Evolutionary conservation across 805 yeast genomes (phyloP), one percentile per base, ranked within the genome.

Genomic region (Schizosaccharomyces lindneri): DNA sequence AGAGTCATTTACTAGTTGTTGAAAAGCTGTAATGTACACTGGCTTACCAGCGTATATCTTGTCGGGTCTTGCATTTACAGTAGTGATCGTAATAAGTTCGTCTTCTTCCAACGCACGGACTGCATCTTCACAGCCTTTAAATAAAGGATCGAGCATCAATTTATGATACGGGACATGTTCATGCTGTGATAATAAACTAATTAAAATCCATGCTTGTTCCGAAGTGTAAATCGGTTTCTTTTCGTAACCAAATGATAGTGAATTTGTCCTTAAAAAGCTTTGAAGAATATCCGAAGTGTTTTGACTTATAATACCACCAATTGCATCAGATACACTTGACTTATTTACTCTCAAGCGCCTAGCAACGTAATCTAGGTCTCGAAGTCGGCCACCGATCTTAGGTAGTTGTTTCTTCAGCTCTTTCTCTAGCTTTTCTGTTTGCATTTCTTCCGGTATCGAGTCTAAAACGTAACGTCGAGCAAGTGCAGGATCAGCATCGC

Each of bases 341-440:
- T 93, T 98, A 5, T 98, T 98, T 0, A 90, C 81, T 66, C 82
- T 82, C 19, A 93, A 79, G 61, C 97, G 83, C 69, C 97, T 79
- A 1, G 84, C 84, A 72, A 87, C 88, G 36, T 90, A 83, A 71
- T 93, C 96, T 61, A 93, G 75, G 70, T 93, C 98, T 57, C 88
- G 76, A 89, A 90, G 85, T 64, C 98, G 81, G 51, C 98, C 98
- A 24, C 98, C 98, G 32, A 93, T 29, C 13, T 29, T 51, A 17
- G 57, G 57, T 24, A 51, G 32, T 6, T 24, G 57, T 17, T 24
- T 17, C 36, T 29, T 17, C 4, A 51, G 15, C 6, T 29, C 36
- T 51, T 51, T 51, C 39, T 29, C 36, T 6, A 51, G 19, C 36
- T 24, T 29, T 24, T 51, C 36, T 21, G 57, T 51, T 29, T 17